Conservation (phyloP, 176 grass and related monocot genomes). For the Zizania latifolia region DNA sequence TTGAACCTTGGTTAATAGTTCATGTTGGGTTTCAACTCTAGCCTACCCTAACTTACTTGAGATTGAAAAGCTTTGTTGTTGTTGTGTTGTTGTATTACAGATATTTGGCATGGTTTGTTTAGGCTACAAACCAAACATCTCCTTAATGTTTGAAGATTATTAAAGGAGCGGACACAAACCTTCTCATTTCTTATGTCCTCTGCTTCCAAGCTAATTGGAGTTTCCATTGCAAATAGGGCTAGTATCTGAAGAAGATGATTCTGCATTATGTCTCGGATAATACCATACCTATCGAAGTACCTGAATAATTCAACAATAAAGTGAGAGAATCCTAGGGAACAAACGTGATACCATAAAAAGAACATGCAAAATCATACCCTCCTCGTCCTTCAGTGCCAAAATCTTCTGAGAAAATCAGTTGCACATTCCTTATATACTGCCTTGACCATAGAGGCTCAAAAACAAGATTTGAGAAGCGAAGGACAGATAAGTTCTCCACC, state of each 20-base stretch:
- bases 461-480: slow-evolving; percentile 94
- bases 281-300: slow-evolving; percentile 91
- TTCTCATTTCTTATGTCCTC: slow-evolving; percentile 99
- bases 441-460: slow-evolving; percentile 98
- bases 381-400: slow-evolving; percentile 91
- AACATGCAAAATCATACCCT: slow-evolving; percentile 50
- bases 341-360: slow-evolving; percentile 6
- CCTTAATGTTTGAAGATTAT: background rate
- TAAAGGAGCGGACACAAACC: slow-evolving; percentile 29
- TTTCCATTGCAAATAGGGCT: slow-evolving; percentile 95
- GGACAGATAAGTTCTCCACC: slow-evolving; percentile 85
- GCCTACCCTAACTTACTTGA: too few species aligned
- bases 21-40: too few species aligned
- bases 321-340: slow-evolving; percentile 22
- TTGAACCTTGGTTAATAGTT: too few species aligned
- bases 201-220: slow-evolving; percentile 83
- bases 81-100: too few species aligned
- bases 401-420: slow-evolving; percentile 90
- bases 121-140: too few species aligned
- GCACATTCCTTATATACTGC: slow-evolving; percentile 88
- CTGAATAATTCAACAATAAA: slow-evolving; percentile 38
- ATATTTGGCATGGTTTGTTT: too few species aligned
- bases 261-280: slow-evolving; percentile 99
- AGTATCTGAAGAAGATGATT: slow-evolving; percentile 97
- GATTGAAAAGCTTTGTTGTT: too few species aligned